Percentiles rank a stretch among this genome's conserved stretches.
phyloP scores from a whole-genome alignment of 139 green algal species.

The Chlorokybus atmophyticus region DNA sequence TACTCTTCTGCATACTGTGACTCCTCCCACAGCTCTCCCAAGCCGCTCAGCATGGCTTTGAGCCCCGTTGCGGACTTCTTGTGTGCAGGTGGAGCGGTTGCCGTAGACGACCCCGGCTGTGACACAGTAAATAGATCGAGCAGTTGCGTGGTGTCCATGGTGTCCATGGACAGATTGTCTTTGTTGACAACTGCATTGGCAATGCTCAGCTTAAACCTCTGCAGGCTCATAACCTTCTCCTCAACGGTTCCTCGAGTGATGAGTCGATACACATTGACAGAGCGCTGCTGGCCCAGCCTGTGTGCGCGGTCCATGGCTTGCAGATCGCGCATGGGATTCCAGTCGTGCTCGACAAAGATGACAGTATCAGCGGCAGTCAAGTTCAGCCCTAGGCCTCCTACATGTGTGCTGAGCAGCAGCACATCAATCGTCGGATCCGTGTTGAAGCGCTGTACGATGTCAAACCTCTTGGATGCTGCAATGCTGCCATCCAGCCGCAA shows the following conservation, averaged over 20 bases:
- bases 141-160: conserved; percentile 67
- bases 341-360: conserved; percentile 98
- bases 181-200: conserved; percentile 61
- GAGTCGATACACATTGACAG: conserved; percentile 88
- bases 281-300: conserved; percentile 78
- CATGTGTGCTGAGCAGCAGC: conserved; percentile 83
- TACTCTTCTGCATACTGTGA: conserved; percentile 78
- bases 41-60: conserved; percentile 47
- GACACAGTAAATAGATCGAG: conserved; percentile 70
- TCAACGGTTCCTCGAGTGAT: conserved; percentile 51
- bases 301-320: conserved; percentile 92
- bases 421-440: conserved; percentile 90
- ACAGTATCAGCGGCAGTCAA: conserved; percentile 91
- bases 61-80: conserved; percentile 25
- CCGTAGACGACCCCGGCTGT: background rate
- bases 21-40: conserved; percentile 78
- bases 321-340: conserved; percentile 96
- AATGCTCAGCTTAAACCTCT: conserved; percentile 93
- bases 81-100: background rate
- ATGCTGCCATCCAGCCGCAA: conserved; percentile 80
- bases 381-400: conserved; percentile 91
- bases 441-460: conserved; percentile 81
- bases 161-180: conserved; percentile 49
- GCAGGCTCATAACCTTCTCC: conserved; percentile 64
- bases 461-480: conserved; percentile 55